phyloP scores from a whole-genome alignment of 2,329 filamentous ascomycete genomes.

The Onygenales sp. region DNA sequence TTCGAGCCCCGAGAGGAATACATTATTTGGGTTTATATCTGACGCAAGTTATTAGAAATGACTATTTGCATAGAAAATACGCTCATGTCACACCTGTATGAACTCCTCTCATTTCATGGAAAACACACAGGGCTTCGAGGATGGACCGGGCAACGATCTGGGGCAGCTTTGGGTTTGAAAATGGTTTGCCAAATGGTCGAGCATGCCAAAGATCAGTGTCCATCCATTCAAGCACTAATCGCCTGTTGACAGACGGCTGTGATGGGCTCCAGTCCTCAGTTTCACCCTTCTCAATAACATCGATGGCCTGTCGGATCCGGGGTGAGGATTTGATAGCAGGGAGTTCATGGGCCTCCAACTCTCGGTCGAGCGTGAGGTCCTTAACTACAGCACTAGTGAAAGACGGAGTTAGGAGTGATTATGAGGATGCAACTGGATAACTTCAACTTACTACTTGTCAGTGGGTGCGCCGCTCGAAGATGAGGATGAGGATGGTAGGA shows the following conservation, averaged over 20 bases:
- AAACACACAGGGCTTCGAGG: constrained; percentile 6
- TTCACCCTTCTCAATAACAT: constrained; percentile 8
- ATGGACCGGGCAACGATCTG: constrained; percentile 7
- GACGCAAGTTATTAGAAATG: not conserved
- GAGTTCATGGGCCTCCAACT: constrained; percentile 7
- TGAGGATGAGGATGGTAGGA: too few relatives aligned
- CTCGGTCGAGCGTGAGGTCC: constrained; percentile 5
- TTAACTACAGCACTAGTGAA: constrained; percentile 6
- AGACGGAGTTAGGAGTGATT: too few relatives aligned
- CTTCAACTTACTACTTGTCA: too few relatives aligned
- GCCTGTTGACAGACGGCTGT: constrained; percentile 5
- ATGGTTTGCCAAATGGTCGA: constrained; percentile 7
- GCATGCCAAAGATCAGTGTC: constrained; percentile 9
- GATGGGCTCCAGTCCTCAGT: constrained; percentile 7
- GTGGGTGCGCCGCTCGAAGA: too few relatives aligned
- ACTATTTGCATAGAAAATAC: not conserved
- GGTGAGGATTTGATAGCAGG: constrained; percentile 6
- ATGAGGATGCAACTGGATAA: too few relatives aligned
- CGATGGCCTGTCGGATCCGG: constrained; percentile 5
- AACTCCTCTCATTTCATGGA: constrained; percentile 4
- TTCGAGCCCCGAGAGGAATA: constrained; percentile 7
- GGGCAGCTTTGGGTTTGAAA: constrained; percentile 9
- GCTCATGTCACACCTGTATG: constrained; percentile 6
- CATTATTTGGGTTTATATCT: constrained; percentile 10
- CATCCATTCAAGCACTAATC: constrained; percentile 11